These are phyloP conservation scores for Neocucurbitaria cava DNA, from an alignment of 2,329 filamentous ascomycete genomes.

Conservation along the genomic window DNA sequence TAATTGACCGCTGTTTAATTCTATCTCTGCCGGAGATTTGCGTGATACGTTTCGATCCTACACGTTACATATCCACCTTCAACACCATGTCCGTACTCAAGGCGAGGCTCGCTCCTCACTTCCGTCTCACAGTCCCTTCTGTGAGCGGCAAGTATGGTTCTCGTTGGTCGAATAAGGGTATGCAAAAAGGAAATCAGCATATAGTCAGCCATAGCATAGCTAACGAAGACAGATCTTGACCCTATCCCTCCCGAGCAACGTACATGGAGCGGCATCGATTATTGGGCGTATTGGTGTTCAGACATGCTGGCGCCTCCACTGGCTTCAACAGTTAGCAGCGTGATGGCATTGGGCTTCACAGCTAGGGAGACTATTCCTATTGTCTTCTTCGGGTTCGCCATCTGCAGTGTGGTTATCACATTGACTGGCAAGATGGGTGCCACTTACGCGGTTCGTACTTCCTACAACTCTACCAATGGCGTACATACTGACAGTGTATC, in stretches of 20 bases:
- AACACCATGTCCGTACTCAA: slow-evolving; percentile 44
- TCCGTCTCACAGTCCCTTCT: slow-evolving; percentile 48
- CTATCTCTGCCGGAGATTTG: background rate
- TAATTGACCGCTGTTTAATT: background rate
- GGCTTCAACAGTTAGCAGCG: slow-evolving; percentile 48
- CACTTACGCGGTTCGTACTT: slow-evolving; percentile 36
- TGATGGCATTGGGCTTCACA: slow-evolving; percentile 55
- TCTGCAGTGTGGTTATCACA: slow-evolving; percentile 57
- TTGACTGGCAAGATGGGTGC: slow-evolving; percentile 56
- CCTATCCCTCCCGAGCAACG: slow-evolving; percentile 52
- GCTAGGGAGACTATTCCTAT: slow-evolving; percentile 58
- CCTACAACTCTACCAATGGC: background rate
- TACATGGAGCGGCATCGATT: slow-evolving; percentile 56
- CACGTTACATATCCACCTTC: background rate
- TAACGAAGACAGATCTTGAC: slow-evolving; percentile 36
- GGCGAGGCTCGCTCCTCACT: slow-evolving; percentile 47
- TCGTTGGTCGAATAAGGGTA: slow-evolving; percentile 59
- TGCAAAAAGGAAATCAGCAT: background rate
- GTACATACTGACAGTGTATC: background rate
- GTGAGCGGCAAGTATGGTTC: slow-evolving; percentile 51
- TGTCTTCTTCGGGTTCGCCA: slow-evolving; percentile 56
- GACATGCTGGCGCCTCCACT: slow-evolving; percentile 56
- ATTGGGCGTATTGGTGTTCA: slow-evolving; percentile 58
- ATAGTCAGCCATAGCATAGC: background rate
- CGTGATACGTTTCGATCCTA: background rate